Percentiles rank a stretch among this genome's conserved stretches.
Evolutionary conservation across 306 rosid genomes (phyloP).

Genomic region (Parietaria judaica): DNA sequence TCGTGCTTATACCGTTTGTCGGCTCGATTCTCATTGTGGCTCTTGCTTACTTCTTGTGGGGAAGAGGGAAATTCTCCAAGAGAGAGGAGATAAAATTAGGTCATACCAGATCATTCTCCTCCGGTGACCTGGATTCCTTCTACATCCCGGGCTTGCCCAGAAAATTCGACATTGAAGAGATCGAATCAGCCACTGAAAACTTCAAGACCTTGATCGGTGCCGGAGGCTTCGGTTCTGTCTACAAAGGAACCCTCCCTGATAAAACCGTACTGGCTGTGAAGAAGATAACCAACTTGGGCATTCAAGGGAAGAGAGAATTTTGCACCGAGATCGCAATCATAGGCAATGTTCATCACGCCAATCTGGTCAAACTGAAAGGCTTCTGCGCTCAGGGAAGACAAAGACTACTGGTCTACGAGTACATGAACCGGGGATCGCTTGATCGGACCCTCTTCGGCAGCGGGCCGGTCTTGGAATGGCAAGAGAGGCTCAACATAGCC

Average conservation of each 20-base stretch:
- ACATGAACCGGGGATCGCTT: conserved; percentile 83
- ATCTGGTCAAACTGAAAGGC: conserved; percentile 72
- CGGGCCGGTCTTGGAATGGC: conserved; percentile 82
- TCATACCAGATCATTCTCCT: conserved; percentile 34
- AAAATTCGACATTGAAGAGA: conserved; percentile 65
- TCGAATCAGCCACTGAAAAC: conserved; percentile 60
- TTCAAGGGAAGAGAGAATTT: conserved; percentile 82
- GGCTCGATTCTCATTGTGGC: conserved; percentile 41
- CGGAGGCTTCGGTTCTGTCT: conserved; percentile 83
- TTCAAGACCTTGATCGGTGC: conserved; percentile 73
- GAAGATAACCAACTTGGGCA: conserved; percentile 65
- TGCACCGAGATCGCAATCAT: conserved; percentile 85
- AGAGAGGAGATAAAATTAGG: conserved; percentile 37
- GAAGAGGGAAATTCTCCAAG: conserved; percentile 34
- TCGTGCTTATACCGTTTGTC: conserved; percentile 49
- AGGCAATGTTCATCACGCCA: conserved; percentile 77
- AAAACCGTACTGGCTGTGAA: conserved; percentile 75
- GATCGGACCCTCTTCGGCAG: conserved; percentile 67
- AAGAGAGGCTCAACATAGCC: conserved; percentile 71
- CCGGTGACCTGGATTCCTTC: conserved; percentile 54
- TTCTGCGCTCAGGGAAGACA: conserved; percentile 76
- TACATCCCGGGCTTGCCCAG: conserved; percentile 85
- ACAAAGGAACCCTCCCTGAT: conserved; percentile 65
- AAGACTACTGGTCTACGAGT: conserved; percentile 71
- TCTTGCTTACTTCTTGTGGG: conserved; percentile 45